These are phyloP conservation scores for Candida railenensis DNA, from an alignment of 805 yeast genomes.

Conservation along the genomic window DNA sequence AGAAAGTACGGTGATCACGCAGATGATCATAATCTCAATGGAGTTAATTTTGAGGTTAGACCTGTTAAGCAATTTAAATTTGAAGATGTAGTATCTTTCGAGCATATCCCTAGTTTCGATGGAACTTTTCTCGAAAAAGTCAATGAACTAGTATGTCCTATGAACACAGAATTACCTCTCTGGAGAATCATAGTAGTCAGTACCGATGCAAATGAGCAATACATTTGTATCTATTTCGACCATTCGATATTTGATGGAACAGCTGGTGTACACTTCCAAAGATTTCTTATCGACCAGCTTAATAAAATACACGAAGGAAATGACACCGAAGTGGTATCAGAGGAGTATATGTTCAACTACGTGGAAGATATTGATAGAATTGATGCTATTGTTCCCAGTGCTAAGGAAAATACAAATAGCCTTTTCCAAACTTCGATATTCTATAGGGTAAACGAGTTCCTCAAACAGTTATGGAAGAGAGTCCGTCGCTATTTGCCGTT, in stretches of 20 bases:
- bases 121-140: constrained; percentile 12
- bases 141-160: constrained; percentile 9
- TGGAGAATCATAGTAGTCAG: constrained; percentile 20
- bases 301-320: constrained; percentile 3
- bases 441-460: not conserved
- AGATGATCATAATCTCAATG: constrained; percentile 6
- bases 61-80: constrained; percentile 16
- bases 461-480: not conserved
- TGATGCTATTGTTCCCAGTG: not conserved
- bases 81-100: constrained; percentile 19
- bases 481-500: not conserved
- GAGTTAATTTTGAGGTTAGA: constrained; percentile 13
- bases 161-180: constrained; percentile 14
- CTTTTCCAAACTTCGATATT: not conserved
- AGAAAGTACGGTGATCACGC: constrained; percentile 5
- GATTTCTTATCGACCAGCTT: constrained; percentile 17
- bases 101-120: constrained; percentile 11
- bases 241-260: constrained; percentile 34
- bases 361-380: not conserved
- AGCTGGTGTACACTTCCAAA: constrained; percentile 27
- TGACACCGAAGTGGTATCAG: not conserved
- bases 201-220: constrained; percentile 11
- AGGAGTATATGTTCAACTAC: not conserved
- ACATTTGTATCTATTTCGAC: constrained; percentile 22
- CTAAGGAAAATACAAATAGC: not conserved